Base-by-base conservation (phyloP, 305 asterid species). In the Fraxinus latifolia region DNA sequence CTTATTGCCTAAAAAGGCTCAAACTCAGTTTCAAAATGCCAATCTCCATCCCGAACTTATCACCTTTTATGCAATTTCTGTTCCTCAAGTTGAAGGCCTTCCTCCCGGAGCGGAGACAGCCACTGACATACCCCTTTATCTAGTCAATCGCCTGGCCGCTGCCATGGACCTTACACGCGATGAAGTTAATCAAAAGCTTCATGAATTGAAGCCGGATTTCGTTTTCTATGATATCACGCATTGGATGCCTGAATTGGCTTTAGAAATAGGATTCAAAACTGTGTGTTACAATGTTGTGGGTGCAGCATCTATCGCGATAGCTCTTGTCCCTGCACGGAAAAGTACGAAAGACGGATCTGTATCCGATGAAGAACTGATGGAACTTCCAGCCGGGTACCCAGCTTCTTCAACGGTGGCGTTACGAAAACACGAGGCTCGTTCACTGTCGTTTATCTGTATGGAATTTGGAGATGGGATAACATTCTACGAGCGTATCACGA, bases 41-140 rank as follows among this genome's bases (percentile, higher is more conserved):
- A 87, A 82, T 67, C 84, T 82, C 78, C 78, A 86, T 84, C 90
- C 92, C 0, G 3, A 85, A 12, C 93, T 85, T 60, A 83, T 92
- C 87, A 77, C 55, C 0, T 90, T 93, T 86, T 84, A 88, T 80
- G 0, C 81, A 25, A 74, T 91, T 67, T 21, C 84, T 23, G 86
- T 92, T 19, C 96, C 98, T 12, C 92, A 67, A 3, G 88, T 92
- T 29, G 81, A 78, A 6, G 95, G 97, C 80, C 96, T 95, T 33
- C 97, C 98, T 9, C 29, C 73, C 23, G 94, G 92, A 0, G 89
- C 95, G 17, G 92, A 94, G 76, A 92, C 96, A 1, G 94, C 98
- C 27, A 88, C 95, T 36, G 98, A 94, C 15, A 87, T 92, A 73
- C 93, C 93, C 74, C 74, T 83, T 81, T 83, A 79, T 76, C 86